phyloP scores from a whole-genome alignment of 768 basidiomycete species.

The Suillus occidentalis region DNA sequence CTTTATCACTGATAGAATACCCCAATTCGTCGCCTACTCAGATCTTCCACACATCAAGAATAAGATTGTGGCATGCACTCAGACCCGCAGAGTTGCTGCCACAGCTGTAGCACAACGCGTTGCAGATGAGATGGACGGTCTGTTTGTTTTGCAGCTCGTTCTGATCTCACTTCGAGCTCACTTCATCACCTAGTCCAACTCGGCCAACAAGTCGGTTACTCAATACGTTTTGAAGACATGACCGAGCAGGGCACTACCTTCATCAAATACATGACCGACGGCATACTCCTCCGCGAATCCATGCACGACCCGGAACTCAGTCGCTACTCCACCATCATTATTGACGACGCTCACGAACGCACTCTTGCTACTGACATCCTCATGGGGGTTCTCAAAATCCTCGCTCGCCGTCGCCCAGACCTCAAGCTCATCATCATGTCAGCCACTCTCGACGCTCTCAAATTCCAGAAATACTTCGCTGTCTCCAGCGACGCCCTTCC shows the following conservation, averaged over 20 bases:
- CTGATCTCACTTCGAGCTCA: background rate
- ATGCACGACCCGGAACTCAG: slow-evolving; percentile 92
- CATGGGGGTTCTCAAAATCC: slow-evolving; percentile 90
- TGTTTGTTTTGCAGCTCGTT: slow-evolving; percentile 27
- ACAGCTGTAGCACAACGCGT: slow-evolving; percentile 99
- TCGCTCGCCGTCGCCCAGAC: slow-evolving; percentile 79
- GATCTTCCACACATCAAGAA: slow-evolving; percentile 89
- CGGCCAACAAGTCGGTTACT: slow-evolving; percentile 95
- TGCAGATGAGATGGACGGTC: slow-evolving; percentile 98
- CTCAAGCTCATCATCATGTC: slow-evolving; percentile 99
- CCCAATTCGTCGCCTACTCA: slow-evolving; percentile 93
- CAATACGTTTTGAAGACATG: slow-evolving; percentile 94
- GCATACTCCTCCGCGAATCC: slow-evolving; percentile 97
- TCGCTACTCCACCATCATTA: slow-evolving; percentile 95
- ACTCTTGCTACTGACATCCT: slow-evolving; percentile 97
- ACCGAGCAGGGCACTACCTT: slow-evolving; percentile 87
- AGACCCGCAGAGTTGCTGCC: slow-evolving; percentile 93
- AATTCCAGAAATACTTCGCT: slow-evolving; percentile 94
- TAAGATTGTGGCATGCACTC: slow-evolving; percentile 94
- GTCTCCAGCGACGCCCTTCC: slow-evolving; percentile 45
- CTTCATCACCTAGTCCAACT: slow-evolving; percentile 63
- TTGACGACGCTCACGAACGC: slow-evolving; percentile 98
- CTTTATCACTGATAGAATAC: slow-evolving; percentile 63
- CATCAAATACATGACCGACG: slow-evolving; percentile 99
- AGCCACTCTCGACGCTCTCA: slow-evolving; percentile 93